These are phyloP conservation scores for Telfairia occidentalis DNA, from an alignment of 331 rosid genomes.

Conservation along the genomic window DNA sequence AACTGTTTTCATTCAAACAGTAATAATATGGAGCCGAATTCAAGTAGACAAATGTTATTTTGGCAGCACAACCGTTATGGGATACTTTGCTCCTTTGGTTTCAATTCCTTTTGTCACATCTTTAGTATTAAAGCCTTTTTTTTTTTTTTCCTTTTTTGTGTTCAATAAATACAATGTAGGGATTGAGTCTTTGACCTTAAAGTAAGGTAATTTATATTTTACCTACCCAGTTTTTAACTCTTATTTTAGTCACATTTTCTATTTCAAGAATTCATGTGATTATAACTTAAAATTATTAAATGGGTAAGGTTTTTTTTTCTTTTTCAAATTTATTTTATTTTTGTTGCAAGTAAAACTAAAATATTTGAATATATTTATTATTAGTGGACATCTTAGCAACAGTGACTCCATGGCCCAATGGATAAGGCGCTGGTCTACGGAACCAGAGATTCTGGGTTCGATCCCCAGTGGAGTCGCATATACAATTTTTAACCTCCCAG, in stretches of 20 bases:
- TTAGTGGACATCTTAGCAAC: not conserved
- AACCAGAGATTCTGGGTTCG: constrained; percentile 43
- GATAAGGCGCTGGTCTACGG: constrained; percentile 41
- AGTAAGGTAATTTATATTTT: not conserved
- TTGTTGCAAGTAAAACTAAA: too few relatives aligned
- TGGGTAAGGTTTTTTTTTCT: too few relatives aligned
- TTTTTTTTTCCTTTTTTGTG: too few relatives aligned
- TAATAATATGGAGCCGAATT: not conserved
- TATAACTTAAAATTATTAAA: too few relatives aligned
- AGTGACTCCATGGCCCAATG: constrained; percentile 38
- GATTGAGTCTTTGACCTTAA: not conserved
- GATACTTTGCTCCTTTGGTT: too few relatives aligned
- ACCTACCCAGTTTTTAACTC: not conserved
- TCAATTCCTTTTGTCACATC: not conserved
- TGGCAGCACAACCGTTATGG: too few relatives aligned
- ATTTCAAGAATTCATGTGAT: too few relatives aligned
- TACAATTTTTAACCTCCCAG: too few relatives aligned
- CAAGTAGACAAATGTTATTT: not conserved
- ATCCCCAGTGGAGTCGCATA: constrained; percentile 32
- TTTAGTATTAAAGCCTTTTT: not conserved
- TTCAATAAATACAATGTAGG: too few relatives aligned
- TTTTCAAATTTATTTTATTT: too few relatives aligned
- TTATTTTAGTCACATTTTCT: not conserved
- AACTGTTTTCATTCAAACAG: not conserved
- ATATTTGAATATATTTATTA: too few relatives aligned